A percentile compares a stretch with the other conserved stretches of the same genome.
These are phyloP conservation scores for Pterocarpus macrocarpus DNA, from an alignment of 306 rosid genomes.

Conservation along the genomic window DNA sequence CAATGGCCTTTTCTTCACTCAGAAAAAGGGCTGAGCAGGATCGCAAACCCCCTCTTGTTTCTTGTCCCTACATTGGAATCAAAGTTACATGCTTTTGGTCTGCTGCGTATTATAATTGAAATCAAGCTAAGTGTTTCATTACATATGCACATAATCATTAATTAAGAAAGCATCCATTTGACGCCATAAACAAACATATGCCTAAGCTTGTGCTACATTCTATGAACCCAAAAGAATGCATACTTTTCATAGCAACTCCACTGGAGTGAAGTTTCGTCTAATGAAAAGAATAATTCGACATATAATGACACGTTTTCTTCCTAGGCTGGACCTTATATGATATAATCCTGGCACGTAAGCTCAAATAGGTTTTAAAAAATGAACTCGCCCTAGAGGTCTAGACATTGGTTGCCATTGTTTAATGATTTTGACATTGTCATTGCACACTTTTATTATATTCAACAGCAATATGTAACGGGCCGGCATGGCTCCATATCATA, in stretches of 20 bases:
- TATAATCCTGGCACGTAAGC: slow-evolving; percentile 43
- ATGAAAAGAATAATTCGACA: slow-evolving; percentile 16
- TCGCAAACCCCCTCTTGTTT: neutral
- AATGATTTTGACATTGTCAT: slow-evolving; percentile 6
- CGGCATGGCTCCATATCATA: slow-evolving; percentile 5
- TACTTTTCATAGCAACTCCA: slow-evolving; percentile 29
- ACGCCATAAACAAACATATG: slow-evolving; percentile 15
- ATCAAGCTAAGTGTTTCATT: slow-evolving; percentile 43
- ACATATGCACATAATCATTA: slow-evolving; percentile 47
- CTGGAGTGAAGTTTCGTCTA: slow-evolving; percentile 29
- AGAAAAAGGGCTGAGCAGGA: neutral
- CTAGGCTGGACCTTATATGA: slow-evolving; percentile 26
- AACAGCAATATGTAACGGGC: neutral
- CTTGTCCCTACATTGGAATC: slow-evolving; percentile 33
- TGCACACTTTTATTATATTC: neutral
- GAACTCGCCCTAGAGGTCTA: neutral
- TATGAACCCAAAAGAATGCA: slow-evolving; percentile 40
- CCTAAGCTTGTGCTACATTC: slow-evolving; percentile 45
- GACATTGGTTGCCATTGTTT: slow-evolving; percentile 17
- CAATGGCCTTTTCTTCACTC: slow-evolving; percentile 15
- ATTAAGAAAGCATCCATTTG: slow-evolving; percentile 4
- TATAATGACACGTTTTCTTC: slow-evolving; percentile 45
- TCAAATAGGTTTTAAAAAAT: slow-evolving; percentile 23
- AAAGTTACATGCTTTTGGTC: slow-evolving; percentile 14
- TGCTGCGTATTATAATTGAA: slow-evolving; percentile 8